phyloP scores from a whole-genome alignment of 2,329 filamentous ascomycete genomes.

The Monilinia aucupariae region DNA sequence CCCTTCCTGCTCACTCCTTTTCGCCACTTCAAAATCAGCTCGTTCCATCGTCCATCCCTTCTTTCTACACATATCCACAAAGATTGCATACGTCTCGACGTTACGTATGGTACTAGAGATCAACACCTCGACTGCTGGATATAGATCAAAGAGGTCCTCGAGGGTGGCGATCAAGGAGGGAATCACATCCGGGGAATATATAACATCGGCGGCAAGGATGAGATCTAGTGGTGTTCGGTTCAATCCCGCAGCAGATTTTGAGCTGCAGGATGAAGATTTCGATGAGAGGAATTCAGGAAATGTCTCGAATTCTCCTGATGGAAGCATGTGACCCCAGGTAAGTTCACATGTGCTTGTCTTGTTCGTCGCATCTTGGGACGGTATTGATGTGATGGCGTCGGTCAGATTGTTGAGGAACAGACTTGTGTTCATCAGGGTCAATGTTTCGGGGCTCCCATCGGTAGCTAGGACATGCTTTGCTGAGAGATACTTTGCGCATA shows the following conservation, averaged over 20 bases:
- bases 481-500: constrained; percentile 63
- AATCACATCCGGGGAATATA: constrained; percentile 63
- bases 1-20: constrained; percentile 45
- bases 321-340: constrained; percentile 39
- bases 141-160: constrained; percentile 53
- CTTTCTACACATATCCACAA: constrained; percentile 50
- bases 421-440: constrained; percentile 62
- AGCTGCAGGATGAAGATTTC: background rate
- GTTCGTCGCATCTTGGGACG: constrained; percentile 29
- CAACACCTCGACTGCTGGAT: constrained; percentile 52
- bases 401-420: constrained; percentile 60
- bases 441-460: constrained; percentile 68
- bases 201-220: constrained; percentile 72
- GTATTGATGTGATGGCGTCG: background rate
- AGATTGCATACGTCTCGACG: constrained; percentile 59
- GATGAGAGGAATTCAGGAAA: constrained; percentile 12
- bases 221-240: constrained; percentile 49
- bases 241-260: background rate
- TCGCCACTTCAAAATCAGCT: constrained; percentile 41
- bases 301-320: constrained; percentile 36
- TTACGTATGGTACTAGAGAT: constrained; percentile 70
- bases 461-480: constrained; percentile 59
- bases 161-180: constrained; percentile 61
- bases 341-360: constrained; percentile 53
- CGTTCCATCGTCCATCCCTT: constrained; percentile 40